Evolutionary conservation across 208 protist species (phyloP), one percentile per base, ranked within the genome.

Genomic region (Leishmania guyanensis): DNA sequence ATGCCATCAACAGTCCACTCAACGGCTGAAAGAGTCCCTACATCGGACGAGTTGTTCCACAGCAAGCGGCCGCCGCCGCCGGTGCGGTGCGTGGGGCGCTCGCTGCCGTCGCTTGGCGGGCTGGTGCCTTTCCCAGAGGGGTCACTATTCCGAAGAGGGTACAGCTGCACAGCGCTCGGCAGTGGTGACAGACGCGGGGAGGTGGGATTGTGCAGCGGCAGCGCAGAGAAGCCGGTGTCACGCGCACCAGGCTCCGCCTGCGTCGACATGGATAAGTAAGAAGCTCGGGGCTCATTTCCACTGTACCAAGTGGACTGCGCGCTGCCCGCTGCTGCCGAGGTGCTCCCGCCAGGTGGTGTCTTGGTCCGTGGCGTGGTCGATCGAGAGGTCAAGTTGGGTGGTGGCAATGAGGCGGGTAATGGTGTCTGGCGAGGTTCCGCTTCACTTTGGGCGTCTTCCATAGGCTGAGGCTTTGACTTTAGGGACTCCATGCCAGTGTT

Each of bases 1-100:
- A 97, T 82, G 26, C 83, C 79, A 29, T 89, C 87, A 16, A 91
- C 79, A 5, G 87, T 80, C 81, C 84, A 91, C 79, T 88, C 80
- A 36, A 97, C 83, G 43, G 87, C 78, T 0, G 78, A 78, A 5
- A 89, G 69, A 8, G 75, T 79, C 50, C 46, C 33, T 2, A 17
- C 60, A 68, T 79, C 76, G 10, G 76, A 17, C 6, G 76, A 39
- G 46, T 22, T 69, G 29, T 76, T 76, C 46, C 14, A 2, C 20
- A 33, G 8, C 26, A 46, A 5, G 26, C 33, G 22, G n/a, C 26
- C 10, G n/a, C 46, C 46, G 26, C 46, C 43, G 36, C 46, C 8
- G 20, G 26, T 26, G n/a, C 20, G 14, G 26, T 51, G 48, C 17
- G 10, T 3, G 17, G 73, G 39, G 20, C 43, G 0, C 10, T 60